phyloP scores from a whole-genome alignment of 768 basidiomycete genomes.

The Sporobolomyces roseus region DNA sequence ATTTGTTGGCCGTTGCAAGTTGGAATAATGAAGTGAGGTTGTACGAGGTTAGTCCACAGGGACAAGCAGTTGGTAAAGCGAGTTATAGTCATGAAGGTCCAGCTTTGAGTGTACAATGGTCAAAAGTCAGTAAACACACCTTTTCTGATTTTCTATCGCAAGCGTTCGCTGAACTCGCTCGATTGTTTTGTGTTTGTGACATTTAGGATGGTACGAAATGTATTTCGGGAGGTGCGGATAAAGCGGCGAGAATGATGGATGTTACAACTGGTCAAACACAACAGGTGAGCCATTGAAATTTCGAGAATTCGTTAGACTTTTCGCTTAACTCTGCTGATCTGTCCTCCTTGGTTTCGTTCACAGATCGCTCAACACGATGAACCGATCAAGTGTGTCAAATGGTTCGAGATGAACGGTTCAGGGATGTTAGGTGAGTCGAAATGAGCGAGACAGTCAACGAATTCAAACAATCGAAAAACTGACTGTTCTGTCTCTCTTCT shows the following conservation, averaged over 20 bases:
- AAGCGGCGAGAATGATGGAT: constrained; percentile 90
- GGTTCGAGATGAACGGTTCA: constrained; percentile 54
- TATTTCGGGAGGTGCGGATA: constrained; percentile 90
- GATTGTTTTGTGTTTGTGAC: not conserved
- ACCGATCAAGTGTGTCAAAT: constrained; percentile 40
- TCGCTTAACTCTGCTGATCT: not conserved
- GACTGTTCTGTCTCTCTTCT: not conserved
- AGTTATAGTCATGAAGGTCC: constrained; percentile 88
- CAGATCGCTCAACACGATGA: constrained; percentile 44
- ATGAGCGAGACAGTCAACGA: not conserved
- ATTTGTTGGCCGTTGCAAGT: constrained; percentile 84
- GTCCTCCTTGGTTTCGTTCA: not conserved
- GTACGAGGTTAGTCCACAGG: constrained; percentile 75
- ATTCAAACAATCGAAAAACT: not conserved
- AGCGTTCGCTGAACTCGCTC: too few relatives aligned
- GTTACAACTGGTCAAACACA: constrained; percentile 74
- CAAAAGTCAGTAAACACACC: constrained; percentile 60
- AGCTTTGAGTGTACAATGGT: constrained; percentile 84
- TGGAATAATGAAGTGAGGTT: constrained; percentile 91
- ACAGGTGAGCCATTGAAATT: constrained; percentile 75
- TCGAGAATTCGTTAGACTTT: constrained; percentile 57
- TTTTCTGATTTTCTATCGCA: not conserved
- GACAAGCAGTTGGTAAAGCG: constrained; percentile 79
- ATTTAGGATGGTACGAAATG: constrained; percentile 65
- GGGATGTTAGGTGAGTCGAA: constrained; percentile 24